Evolutionary conservation across 1,284 basidiomycete species (phyloP).

Genomic region (Caloboletus firmus): DNA sequence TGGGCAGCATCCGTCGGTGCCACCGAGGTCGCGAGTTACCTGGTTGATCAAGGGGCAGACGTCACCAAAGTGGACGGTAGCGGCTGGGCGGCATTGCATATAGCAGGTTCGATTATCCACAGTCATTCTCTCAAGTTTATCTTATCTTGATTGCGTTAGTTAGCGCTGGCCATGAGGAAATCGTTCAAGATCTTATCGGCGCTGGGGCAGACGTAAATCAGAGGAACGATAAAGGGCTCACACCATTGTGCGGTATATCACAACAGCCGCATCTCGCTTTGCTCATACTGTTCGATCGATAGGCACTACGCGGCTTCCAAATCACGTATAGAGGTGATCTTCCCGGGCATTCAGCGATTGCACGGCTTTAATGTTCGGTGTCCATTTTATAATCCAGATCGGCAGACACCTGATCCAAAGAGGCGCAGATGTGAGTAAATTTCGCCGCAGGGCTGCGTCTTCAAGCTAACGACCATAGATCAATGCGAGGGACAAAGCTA

Average conservation of each 20-base stretch:
- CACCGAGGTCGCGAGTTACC: slow-evolving; percentile 67
- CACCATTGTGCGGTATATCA: slow-evolving; percentile 68
- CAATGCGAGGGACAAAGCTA: slow-evolving; percentile 88
- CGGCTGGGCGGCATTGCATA: slow-evolving; percentile 88
- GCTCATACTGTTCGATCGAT: slow-evolving; percentile 10
- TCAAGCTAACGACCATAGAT: slow-evolving; percentile 53
- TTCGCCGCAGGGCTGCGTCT: slow-evolving; percentile 54
- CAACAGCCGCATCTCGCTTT: slow-evolving; percentile 4
- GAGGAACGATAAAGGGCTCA: slow-evolving; percentile 84
- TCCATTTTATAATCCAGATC: slow-evolving; percentile 54
- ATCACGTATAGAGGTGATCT: slow-evolving; percentile 74
- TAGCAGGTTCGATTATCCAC: slow-evolving; percentile 60
- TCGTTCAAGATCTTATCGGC: slow-evolving; percentile 79
- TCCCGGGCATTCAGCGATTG: neutral
- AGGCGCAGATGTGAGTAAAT: slow-evolving; percentile 82
- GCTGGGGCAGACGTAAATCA: slow-evolving; percentile 83
- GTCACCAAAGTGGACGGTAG: slow-evolving; percentile 71
- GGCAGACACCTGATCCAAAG: slow-evolving; percentile 80
- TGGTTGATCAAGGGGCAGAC: slow-evolving; percentile 73
- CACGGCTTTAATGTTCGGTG: neutral
- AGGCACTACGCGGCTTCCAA: slow-evolving; percentile 97
- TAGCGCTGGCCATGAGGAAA: slow-evolving; percentile 77
- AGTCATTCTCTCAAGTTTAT: neutral
- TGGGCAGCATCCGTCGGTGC: slow-evolving; percentile 83
- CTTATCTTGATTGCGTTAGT: slow-evolving; percentile 42